Conservation (phyloP, 2,329 filamentous ascomycete species). For the Alternaria alternata region DNA sequence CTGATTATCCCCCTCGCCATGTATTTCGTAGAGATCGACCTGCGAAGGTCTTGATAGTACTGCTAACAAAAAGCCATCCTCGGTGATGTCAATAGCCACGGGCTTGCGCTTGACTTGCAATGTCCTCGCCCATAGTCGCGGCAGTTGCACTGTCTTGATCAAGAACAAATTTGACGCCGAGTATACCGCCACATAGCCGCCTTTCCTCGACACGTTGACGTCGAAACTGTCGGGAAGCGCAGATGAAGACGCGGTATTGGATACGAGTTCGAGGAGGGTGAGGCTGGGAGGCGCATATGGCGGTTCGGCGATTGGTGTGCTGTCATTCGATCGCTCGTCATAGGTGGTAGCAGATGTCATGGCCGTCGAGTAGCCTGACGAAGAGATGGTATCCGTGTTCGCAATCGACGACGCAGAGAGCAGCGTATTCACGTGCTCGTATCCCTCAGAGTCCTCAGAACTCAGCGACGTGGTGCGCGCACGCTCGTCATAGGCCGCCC, state of each 20-base stretch:
- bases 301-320: conserved; percentile 28
- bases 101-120: conserved; percentile 50
- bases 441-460: conserved; percentile 11
- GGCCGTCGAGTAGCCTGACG: conserved; percentile 44
- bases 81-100: conserved; percentile 75
- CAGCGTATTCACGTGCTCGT: conserved; percentile 34
- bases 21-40: conserved; percentile 83
- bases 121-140: conserved; percentile 47
- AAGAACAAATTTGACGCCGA: conserved; percentile 50
- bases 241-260: conserved; percentile 50
- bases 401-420: conserved; percentile 44
- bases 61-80: conserved; percentile 78
- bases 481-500: conserved; percentile 7
- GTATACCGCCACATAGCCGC: conserved; percentile 48
- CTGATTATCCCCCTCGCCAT: conserved; percentile 51
- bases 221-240: conserved; percentile 50
- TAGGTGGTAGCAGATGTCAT: conserved; percentile 45
- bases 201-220: conserved; percentile 49
- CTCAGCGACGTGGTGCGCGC: conserved; percentile 32
- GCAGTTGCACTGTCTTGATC: conserved; percentile 48
- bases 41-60: conserved; percentile 84
- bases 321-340: conserved; percentile 32
- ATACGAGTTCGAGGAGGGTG: conserved; percentile 49
- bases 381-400: conserved; percentile 40
- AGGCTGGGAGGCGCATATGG: conserved; percentile 43